Evolutionary conservation across 2,329 filamentous ascomycete genomes (phyloP), one percentile per base, ranked within the genome.

Genomic region (Ophiostoma himal-ulmi): DNA sequence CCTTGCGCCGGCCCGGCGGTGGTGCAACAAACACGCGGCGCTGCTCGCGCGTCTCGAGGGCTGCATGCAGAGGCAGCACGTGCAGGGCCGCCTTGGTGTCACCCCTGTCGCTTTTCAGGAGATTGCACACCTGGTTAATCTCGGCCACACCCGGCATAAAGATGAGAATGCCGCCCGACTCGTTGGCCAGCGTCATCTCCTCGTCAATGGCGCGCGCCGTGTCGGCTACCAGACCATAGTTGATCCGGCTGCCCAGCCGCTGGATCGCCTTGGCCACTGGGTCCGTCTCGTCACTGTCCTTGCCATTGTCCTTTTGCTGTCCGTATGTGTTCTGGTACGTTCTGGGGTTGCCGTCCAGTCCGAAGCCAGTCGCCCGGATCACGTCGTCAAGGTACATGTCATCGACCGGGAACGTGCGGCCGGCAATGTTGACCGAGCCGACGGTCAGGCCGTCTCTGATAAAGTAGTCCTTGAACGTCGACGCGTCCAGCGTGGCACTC

Each of bases 81-180:
- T 97, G 88, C 1, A 95, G 83, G 36, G 30, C 48, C 26, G 57
- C 36, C 54, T 60, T 66, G 8, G 57, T 48, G 1, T 78, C 77
- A 37, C 92, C 82, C 5, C 62, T 68, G n/a, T 82, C 82, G 67
- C 85, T 86, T 20, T 65, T 65, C 22, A 98, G 82, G 67, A 87
- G 84, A 71, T 87, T 87, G 71, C 95, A 85, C 1, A 92, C 91
- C 48, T 92, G 87, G 75, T 91, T 93, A 76, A 99, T 99, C 79
- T 99, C 95, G 74, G 92, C 88, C 1, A 93, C 91, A 75, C 95
- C 95, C 1, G 95, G 94, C 22, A 99, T 82, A 81, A 99, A 99
- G 60, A 99, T 93, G n/a, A 99, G 81, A 68, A 99, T 96, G 0
- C 92, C 94, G 2, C 95, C 95, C 54, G 91, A 87, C 75, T 91